phyloP scores from a whole-genome alignment of 106 monocot species.

The Dendrobium nobile region DNA sequence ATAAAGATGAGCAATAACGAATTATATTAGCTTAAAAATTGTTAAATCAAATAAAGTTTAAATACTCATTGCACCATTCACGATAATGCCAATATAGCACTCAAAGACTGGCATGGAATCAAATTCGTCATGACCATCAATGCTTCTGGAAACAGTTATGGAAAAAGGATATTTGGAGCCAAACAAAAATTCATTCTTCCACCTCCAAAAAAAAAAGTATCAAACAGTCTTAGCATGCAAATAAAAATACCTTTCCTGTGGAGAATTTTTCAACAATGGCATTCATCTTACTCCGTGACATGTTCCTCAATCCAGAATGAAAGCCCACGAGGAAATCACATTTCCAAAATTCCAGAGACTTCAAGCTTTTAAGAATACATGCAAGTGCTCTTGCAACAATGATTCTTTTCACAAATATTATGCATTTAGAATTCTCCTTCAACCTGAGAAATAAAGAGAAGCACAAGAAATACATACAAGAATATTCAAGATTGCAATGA shows the following conservation, averaged over 20 bases:
- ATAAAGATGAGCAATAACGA: not conserved
- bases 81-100: not conserved
- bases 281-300: slow-evolving; percentile 68
- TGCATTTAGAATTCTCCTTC: slow-evolving; percentile 54
- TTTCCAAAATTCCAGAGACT: slow-evolving; percentile 65
- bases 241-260: slow-evolving; percentile 62
- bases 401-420: slow-evolving; percentile 90
- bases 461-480: not conserved
- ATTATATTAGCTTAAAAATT: not conserved
- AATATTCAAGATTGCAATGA: not conserved
- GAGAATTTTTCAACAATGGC: slow-evolving; percentile 66
- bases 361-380: slow-evolving; percentile 49
- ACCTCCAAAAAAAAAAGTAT: not conserved
- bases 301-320: slow-evolving; percentile 56
- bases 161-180: not conserved
- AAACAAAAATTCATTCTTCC: not conserved
- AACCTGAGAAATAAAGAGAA: slow-evolving; percentile 27
- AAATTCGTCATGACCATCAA: not conserved
- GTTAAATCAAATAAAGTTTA: not conserved
- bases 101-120: too few species aligned
- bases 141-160: not conserved
- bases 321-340: slow-evolving; percentile 85
- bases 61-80: not conserved
- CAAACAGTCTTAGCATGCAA: not conserved
- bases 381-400: slow-evolving; percentile 65